Percentiles rank a stretch among this genome's conserved stretches.
These are phyloP conservation scores for Monilinia vaccinii-corymbosi DNA, from an alignment of 2,329 filamentous ascomycete species.

Conservation along the genomic window DNA sequence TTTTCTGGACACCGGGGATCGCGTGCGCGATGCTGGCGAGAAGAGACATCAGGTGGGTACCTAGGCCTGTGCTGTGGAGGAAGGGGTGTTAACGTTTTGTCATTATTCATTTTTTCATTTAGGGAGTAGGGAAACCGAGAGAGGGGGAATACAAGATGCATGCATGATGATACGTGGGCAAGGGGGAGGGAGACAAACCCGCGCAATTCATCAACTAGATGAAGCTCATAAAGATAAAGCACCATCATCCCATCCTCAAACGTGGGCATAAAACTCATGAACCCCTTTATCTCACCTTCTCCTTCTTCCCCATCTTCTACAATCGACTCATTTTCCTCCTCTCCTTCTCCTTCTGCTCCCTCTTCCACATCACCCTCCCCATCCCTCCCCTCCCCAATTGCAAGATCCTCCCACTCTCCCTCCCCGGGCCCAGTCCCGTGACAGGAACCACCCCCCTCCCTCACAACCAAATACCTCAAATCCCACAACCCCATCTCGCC, in stretches of 20 bases:
- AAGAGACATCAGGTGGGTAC: slow-evolving; percentile 47
- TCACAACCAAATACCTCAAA: slow-evolving; percentile 60
- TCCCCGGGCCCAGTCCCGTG: slow-evolving; percentile 52
- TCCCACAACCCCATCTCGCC: slow-evolving; percentile 59
- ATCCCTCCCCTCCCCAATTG: slow-evolving; percentile 53
- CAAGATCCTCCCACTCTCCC: slow-evolving; percentile 48
- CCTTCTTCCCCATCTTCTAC: slow-evolving; percentile 3
- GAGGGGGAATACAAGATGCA: too few relatives aligned
- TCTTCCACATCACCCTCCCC: background rate
- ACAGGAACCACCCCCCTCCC: slow-evolving; percentile 25
- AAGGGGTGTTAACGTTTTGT: background rate
- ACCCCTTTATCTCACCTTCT: slow-evolving; percentile 37
- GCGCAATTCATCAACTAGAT: slow-evolving; percentile 48
- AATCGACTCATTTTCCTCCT: background rate
- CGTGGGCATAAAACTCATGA: slow-evolving; percentile 64
- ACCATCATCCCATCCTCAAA: slow-evolving; percentile 57
- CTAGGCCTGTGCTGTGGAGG: slow-evolving; percentile 49
- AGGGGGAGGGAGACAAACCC: slow-evolving; percentile 34
- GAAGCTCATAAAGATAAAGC: slow-evolving; percentile 72
- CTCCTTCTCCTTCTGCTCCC: background rate
- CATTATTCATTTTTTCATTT: background rate
- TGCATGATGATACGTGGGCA: background rate
- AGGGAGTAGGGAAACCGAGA: too few relatives aligned
- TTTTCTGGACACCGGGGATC: slow-evolving; percentile 49
- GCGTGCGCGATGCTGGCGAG: slow-evolving; percentile 44